phyloP scores from a whole-genome alignment of 148 eudicot species.

The Silene conica region DNA sequence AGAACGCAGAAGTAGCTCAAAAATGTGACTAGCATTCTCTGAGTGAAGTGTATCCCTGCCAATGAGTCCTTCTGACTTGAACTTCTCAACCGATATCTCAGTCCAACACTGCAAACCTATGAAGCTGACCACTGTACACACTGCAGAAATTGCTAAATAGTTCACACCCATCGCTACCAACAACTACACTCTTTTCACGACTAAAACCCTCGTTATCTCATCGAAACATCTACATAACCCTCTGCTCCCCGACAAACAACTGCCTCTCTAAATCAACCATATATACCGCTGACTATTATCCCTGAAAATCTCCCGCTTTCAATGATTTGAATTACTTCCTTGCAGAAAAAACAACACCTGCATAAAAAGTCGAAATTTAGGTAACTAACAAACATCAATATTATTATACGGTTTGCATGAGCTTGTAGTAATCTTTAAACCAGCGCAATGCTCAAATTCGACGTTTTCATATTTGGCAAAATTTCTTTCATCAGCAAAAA shows the following conservation, averaged over 20 bases:
- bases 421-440: background rate
- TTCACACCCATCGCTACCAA: slow-evolving; percentile 63
- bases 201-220: slow-evolving; percentile 43
- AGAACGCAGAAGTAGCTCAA: slow-evolving; percentile 65
- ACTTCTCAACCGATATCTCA: slow-evolving; percentile 54
- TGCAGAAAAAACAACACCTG: slow-evolving; percentile 11
- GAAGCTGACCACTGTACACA: slow-evolving; percentile 62
- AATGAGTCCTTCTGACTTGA: slow-evolving; percentile 54
- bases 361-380: background rate
- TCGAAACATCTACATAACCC: slow-evolving; percentile 43
- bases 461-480: background rate
- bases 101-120: slow-evolving; percentile 81
- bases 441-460: background rate
- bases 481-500: background rate
- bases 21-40: slow-evolving; percentile 37
- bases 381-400: background rate
- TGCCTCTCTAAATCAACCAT: background rate
- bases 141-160: slow-evolving; percentile 60
- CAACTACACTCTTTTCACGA: slow-evolving; percentile 24
- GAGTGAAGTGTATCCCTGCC: slow-evolving; percentile 40
- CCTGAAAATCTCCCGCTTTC: background rate
- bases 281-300: background rate
- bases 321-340: slow-evolving; percentile 1
- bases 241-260: background rate
- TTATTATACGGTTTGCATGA: background rate